phyloP scores from a whole-genome alignment of 108 stramenopile species.

The Conticribra weissflogii region DNA sequence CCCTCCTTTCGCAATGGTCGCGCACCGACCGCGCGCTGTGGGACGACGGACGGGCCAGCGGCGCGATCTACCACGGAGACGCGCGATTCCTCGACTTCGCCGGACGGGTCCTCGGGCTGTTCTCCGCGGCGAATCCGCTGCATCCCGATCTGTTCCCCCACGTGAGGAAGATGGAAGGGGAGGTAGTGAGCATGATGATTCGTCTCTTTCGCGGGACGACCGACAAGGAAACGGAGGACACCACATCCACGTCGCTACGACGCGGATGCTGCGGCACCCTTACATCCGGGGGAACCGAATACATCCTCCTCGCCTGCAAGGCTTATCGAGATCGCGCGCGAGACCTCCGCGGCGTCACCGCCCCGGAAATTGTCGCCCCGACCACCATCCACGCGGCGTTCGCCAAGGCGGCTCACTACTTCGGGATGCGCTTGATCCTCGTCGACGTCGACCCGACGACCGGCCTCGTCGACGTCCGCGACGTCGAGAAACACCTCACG shows the following conservation, averaged over 20 bases:
- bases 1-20: constrained; percentile 20
- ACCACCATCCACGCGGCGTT: constrained; percentile 86
- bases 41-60: constrained; percentile 37
- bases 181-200: constrained; percentile 72
- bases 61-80: constrained; percentile 81
- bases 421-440: constrained; percentile 70
- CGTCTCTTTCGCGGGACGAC: constrained; percentile 52
- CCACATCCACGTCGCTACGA: neutral
- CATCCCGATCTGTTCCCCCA: constrained; percentile 90
- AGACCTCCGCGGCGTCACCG: constrained; percentile 49
- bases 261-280: constrained; percentile 48
- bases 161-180: constrained; percentile 85
- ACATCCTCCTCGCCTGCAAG: constrained; percentile 83
- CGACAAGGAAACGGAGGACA: neutral
- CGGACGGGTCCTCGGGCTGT: constrained; percentile 54
- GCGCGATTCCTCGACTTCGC: constrained; percentile 51
- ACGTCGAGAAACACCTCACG: constrained; percentile 53
- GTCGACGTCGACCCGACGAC: constrained; percentile 65
- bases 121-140: constrained; percentile 80
- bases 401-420: constrained; percentile 84
- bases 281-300: constrained; percentile 90
- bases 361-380: constrained; percentile 81
- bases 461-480: constrained; percentile 53
- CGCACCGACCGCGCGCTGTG: constrained; percentile 1
- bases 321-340: constrained; percentile 69